Conservation (phyloP, 345 rosid species). For the Carallia pectinifolia region DNA sequence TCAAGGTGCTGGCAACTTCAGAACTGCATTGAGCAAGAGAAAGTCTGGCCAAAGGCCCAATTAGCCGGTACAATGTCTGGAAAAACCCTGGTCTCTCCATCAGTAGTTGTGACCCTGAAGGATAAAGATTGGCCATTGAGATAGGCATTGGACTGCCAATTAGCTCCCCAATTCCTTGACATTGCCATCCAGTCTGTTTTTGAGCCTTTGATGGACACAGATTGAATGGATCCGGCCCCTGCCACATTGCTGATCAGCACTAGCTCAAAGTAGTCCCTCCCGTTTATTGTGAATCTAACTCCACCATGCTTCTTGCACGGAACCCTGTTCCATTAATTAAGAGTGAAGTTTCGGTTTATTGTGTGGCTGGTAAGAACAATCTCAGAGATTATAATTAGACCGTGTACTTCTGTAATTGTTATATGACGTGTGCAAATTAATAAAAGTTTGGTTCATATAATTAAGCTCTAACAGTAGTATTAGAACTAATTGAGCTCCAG, state of each 20-base stretch:
- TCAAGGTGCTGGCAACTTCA: neutral
- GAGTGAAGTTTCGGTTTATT: too few relatives aligned
- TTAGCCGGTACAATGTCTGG: conserved; percentile 50
- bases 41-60: conserved; percentile 61
- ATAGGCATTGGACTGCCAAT: conserved; percentile 89
- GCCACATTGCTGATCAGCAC: conserved; percentile 70
- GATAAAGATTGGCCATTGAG: conserved; percentile 81
- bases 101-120: conserved; percentile 67
- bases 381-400: too few relatives aligned
- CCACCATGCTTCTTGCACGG: conserved; percentile 82
- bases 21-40: conserved; percentile 11
- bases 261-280: conserved; percentile 83
- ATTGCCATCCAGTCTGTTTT: conserved; percentile 71
- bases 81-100: conserved; percentile 53
- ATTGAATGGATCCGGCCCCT: conserved; percentile 67
- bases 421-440: too few relatives aligned
- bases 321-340: conserved; percentile 44
- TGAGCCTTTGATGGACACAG: conserved; percentile 71
- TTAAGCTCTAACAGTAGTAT: too few relatives aligned
- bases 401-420: too few relatives aligned
- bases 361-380: too few relatives aligned
- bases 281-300: conserved; percentile 80
- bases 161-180: conserved; percentile 96
- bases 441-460: too few relatives aligned
- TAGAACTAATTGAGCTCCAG: too few relatives aligned